Evolutionary conservation across 1,284 basidiomycete genomes (phyloP), one percentile per base, ranked within the genome.

Genomic region (Rhodotorula sp.): DNA sequence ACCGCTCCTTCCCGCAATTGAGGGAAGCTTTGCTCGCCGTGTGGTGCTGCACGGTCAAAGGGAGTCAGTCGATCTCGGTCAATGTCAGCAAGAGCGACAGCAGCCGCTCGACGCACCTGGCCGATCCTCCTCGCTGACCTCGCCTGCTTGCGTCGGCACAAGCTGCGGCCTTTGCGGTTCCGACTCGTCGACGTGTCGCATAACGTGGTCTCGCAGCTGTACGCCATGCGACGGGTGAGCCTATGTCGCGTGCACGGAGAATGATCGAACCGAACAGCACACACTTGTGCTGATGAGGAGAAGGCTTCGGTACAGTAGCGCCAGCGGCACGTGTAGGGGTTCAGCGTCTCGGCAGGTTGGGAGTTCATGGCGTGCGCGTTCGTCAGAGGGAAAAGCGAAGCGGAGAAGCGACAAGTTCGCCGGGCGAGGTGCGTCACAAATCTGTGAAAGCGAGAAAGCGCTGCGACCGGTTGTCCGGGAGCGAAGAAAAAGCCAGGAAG

Each of bases 171-270:
- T 27, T 11, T 27, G 55, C 19, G 60, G 59, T 20, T 53, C 36
- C 51, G 60, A 36, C 60, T 61, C 60, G 27, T 53, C 51, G 11
- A 61, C 36, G 22, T 61, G 60, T 39, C n/a, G 30, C n/a, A 61
- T 20, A 20, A 53, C 60, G 29, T 61, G 60, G 22, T 36, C 51
- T 15, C 20, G 17, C 19, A 61, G 60, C 51, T 57, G 24, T 9
- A 17, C 30, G 10, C 10, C 2, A 24, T 11, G 15, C n/a, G 17
- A 5, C n/a, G 22, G 13, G 27, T 44, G 8, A n/a, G 51, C n/a
- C 11, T 52, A 15, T 29, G n/a, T 29, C 49, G 13, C 17, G n/a
- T n/a, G 49, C n/a, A n/a, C 24, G 24, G 27, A 29, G 49, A 22
- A 29, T 11, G 10, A 11, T 51, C 49, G 49, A 51, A 24, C 4